Conservation (phyloP, 306 rosid genomes). For the Citrullus colocynthis region DNA sequence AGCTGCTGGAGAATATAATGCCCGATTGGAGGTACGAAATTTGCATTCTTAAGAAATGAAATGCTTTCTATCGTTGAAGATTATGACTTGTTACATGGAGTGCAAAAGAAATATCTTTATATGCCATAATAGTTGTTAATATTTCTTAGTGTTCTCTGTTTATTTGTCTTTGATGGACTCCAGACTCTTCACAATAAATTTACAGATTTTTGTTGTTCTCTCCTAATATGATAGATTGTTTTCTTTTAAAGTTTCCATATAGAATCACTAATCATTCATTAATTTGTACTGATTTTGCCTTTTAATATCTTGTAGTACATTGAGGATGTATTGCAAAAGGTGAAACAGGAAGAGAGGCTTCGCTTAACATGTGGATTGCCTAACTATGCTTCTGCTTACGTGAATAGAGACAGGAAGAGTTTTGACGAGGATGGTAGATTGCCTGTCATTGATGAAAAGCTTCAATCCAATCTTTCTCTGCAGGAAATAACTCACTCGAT, state of each 20-base stretch:
- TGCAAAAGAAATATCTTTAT: neutral
- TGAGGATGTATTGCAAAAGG: slow-evolving; percentile 51
- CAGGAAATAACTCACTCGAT: slow-evolving; percentile 41
- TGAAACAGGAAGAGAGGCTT: slow-evolving; percentile 44
- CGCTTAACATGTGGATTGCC: slow-evolving; percentile 36
- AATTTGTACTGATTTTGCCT: slow-evolving; percentile 24
- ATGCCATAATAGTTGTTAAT: too few species aligned
- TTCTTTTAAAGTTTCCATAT: neutral
- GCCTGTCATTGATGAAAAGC: slow-evolving; percentile 29
- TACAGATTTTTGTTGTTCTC: neutral
- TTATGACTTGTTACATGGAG: neutral
- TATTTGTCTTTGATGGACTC: neutral
- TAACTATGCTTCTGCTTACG: slow-evolving; percentile 25
- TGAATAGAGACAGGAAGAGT: slow-evolving; percentile 30
- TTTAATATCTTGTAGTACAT: slow-evolving; percentile 33
- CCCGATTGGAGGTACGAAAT: slow-evolving; percentile 53
- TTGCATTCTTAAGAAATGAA: slow-evolving; percentile 7
- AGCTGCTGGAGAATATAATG: slow-evolving; percentile 51
- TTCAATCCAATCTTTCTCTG: slow-evolving; percentile 23
- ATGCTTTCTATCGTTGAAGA: neutral
- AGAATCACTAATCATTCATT: slow-evolving; percentile 12
- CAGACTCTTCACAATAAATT: neutral
- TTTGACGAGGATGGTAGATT: slow-evolving; percentile 25
- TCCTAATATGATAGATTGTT: neutral
- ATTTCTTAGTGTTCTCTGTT: too few species aligned